Base-by-base conservation (phyloP, 257 asterid genomes). In the Handroanthus guayacan region DNA sequence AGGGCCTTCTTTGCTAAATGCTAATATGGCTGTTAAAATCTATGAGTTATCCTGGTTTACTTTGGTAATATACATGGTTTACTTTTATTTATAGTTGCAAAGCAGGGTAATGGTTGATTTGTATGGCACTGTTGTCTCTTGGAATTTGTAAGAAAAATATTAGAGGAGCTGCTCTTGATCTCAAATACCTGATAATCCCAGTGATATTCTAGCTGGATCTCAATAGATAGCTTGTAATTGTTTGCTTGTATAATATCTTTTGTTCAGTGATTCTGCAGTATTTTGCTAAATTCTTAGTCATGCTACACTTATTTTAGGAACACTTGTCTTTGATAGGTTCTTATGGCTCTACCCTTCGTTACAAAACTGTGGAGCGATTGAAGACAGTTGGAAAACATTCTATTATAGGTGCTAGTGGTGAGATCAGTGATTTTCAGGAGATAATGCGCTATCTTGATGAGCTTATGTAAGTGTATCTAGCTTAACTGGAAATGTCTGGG, bases 361-460 rank as follows among this genome's bases (percentile, higher is more conserved):
- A 95, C 93, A 95, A 95, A 87, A 86, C 93, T 50, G 95, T 95
- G 83, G 97, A 93, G 77, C 93, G 98, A 73, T 67, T 95, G 78
- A 90, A 93, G 87, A 75, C 93, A 17, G 97, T 95, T 54, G 99
- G 99, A 48, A 95, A 92, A 45, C 99, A 95, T 84, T 92, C 99
- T 52, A 88, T 95, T 67, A 87, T 95, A 68, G 99, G 99, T 77
- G 99, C 96, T 69, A 92, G 98, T 66, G 99, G 98, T 50, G 99
- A 95, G 83, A 88, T 95, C 68, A 95, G 99, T 84, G 98, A 95
- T 78, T 95, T 95, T 80, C 99, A 95, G 88, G 99, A 95, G 89
- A 88, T 95, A 54, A 81, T 89, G 87, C 91, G 82, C n/a, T 85
- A 84, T 69, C 98, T 92, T 76, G 94, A 95, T 79, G 97, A 95